Evolutionary conservation across 140 eudicot genomes (phyloP).

Genomic region (Bidens hawaiensis): DNA sequence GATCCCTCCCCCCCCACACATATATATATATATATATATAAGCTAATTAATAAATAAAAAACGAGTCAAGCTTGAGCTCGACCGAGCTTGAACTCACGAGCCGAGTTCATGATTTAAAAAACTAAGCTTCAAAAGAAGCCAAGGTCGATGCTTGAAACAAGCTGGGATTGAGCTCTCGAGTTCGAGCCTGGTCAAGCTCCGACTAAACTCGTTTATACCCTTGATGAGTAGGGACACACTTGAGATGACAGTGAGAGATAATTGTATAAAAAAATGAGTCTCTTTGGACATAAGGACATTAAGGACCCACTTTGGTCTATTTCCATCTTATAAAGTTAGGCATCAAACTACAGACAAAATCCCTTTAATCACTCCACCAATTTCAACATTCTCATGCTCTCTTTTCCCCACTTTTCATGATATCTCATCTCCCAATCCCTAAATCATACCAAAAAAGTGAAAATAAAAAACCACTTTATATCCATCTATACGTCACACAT

Average conservation of each 20-base stretch:
- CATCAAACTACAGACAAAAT: constrained; percentile 30
- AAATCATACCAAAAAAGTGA: background rate
- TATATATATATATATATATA: no score
- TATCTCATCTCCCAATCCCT: constrained; percentile 8
- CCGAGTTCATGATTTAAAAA: no score
- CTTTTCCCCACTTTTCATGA: constrained; percentile 19
- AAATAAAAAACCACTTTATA: constrained; percentile 9
- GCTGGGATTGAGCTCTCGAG: no score
- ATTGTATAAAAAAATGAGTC: background rate
- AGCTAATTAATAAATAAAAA: no score
- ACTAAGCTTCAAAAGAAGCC: no score
- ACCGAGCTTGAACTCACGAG: no score
- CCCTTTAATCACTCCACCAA: constrained; percentile 35
- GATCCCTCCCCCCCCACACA: no score
- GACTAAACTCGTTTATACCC: no score
- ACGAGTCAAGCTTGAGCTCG: no score
- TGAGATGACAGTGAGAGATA: background rate
- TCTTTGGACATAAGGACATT: constrained; percentile 15
- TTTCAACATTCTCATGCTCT: constrained; percentile 20
- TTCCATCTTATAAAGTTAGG: constrained; percentile 28
- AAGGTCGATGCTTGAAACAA: no score
- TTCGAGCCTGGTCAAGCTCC: no score
- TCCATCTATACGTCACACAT: constrained; percentile 12
- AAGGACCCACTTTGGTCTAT: constrained; percentile 25
- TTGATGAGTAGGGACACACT: background rate